Conservation (phyloP, 305 asterid species). For the Solanum hybrid region DNA sequence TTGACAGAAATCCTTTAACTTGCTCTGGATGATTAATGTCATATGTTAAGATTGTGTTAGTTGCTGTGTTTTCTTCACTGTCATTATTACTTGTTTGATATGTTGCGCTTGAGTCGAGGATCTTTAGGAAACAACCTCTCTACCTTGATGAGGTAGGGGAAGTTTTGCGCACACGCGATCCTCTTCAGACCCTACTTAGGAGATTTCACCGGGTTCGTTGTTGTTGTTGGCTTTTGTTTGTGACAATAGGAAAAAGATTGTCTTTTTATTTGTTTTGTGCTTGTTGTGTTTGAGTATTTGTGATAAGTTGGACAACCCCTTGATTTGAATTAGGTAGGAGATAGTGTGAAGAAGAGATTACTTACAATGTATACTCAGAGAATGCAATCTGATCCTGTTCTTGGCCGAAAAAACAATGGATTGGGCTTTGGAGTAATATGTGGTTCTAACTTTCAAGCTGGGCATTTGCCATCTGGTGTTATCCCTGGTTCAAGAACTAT, state of each 20-base stretch:
- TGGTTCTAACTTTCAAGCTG: constrained; percentile 42
- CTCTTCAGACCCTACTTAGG: not conserved
- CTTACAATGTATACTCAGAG: not conserved
- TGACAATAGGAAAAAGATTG: not conserved
- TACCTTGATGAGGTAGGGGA: not conserved
- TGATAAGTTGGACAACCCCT: not conserved
- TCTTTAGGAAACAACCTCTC: not conserved
- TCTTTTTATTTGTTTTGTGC: not conserved
- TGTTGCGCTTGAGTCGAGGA: not conserved
- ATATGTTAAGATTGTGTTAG: not conserved
- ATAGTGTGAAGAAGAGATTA: not conserved
- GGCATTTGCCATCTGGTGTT: constrained; percentile 45
- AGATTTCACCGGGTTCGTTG: not conserved
- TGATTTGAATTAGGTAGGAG: not conserved
- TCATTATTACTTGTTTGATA: not conserved
- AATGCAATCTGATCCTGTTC: constrained; percentile 28
- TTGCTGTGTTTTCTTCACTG: not conserved
- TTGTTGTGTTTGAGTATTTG: not conserved
- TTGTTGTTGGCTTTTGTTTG: not conserved
- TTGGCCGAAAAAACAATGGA: constrained; percentile 34
- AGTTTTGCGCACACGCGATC: not conserved
- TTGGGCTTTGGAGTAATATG: constrained; percentile 47
- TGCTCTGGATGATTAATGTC: not conserved
- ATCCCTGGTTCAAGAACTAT: not conserved
- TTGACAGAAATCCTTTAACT: not conserved